Evolutionary conservation across 2,329 filamentous ascomycete genomes (phyloP), one percentile per base, ranked within the genome.

Genomic region (Fusarium caatingaense): DNA sequence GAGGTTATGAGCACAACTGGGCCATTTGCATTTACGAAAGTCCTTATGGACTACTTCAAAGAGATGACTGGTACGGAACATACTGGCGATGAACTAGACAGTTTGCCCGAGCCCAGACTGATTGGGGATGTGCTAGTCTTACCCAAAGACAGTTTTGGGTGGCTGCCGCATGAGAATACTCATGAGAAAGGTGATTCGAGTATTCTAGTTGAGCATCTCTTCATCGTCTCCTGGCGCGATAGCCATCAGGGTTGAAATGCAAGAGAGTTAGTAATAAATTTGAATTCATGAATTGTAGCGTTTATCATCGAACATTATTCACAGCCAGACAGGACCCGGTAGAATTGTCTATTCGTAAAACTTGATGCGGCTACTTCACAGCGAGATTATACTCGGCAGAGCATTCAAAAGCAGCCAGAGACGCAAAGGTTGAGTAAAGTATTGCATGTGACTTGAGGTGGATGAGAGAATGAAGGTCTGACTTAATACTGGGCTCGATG

Each of bases 81-180:
- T 50, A 78, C 72, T 2, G 77, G 73, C 2, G 58, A 78, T 28
- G 77, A 80, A 21, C 53, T 80, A 40, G 72, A 76, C 28, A 64
- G 68, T 10, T 70, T 80, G 5, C 46, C 45, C 20, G 71, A 76
- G 25, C 77, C 78, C 6, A 64, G 63, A 12, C 60, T 79, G n/a
- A 74, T 80, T 48, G 77, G 76, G 1, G 78, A 79, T 45, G 74
- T 79, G 10, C 59, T 80, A 21, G 72, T 79, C 18, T 57, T 80
- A 23, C 78, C 78, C 10, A 78, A 69, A 44, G 74, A 77, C 21
- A 73, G 71, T 27, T 74, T 74, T 48, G 72, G 71, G 15, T 74
- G 71, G 72, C 10, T 72, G 15, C 57, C 71, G 0, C 64, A 71
- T 32, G 71, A 74, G 8, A 59, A 73, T 6, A 56, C 64, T 9